Evolutionary conservation across 2,329 filamentous ascomycete genomes (phyloP), one percentile per base, ranked within the genome.

Genomic region (Harringtonia lauricola): DNA sequence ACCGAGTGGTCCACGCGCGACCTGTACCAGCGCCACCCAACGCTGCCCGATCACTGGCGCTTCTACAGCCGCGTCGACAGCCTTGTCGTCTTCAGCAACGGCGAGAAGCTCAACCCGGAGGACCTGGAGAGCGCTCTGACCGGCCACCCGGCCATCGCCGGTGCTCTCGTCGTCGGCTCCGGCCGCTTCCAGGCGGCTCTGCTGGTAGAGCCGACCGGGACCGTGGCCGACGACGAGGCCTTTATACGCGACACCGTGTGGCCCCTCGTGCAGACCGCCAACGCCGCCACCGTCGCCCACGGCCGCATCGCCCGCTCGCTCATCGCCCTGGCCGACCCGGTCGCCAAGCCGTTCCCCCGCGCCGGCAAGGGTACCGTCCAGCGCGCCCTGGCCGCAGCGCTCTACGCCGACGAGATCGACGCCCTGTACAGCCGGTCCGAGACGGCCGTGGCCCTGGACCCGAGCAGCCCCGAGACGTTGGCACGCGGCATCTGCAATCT

Each of bases 41-140:
- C 58, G 1, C 42, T 61, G 3, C 57, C 58, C 0, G 48, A 65
- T 34, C 55, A 63, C 46, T 70, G 60, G 60, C 45, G 55, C 21
- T 57, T 59, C 39, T 48, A 53, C 13, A 57, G 60, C 21, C 54
- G 62, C n/a, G 47, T 55, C 0, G 70, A 73, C 46, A 65, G 69
- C 47, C 56, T 73, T 36, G 65, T 73, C 15, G 68, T 73, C 14
- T 64, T 74, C 30, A 65, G 63, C 2, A 71, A 66, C 38, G 70
- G 69, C 24, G 67, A 72, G 55, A 73, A 74, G 52, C 50, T 72
- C 8, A 74, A 74, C 47, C 67, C 68, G 0, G 55, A 66, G 4
- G 61, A 57, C 3, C 65, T 71, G 29, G 69, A 72, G 48, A 50
- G 55, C 0, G 59, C 58, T 14, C 52, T 73, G 2, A 46, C 51